A percentile compares a stretch with the other conserved stretches of the same genome.
phyloP scores from a whole-genome alignment of 768 basidiomycete species.

The Rhizopogon vinicolor region DNA sequence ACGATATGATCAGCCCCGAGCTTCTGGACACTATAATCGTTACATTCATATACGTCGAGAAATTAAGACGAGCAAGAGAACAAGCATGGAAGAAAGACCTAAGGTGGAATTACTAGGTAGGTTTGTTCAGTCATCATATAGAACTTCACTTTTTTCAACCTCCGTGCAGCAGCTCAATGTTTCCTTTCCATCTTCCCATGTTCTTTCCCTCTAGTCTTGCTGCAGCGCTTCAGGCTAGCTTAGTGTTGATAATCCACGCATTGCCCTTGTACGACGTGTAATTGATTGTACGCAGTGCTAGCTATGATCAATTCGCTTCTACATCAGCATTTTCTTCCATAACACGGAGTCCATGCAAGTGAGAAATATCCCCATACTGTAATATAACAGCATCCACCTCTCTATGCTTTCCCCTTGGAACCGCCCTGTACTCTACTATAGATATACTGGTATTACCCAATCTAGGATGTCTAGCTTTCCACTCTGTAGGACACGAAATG shows the following conservation, averaged over 20 bases:
- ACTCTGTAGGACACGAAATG: conserved; percentile 30
- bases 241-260: too few species aligned
- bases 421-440: conserved; percentile 10
- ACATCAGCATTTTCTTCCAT: conserved; percentile 50
- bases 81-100: not conserved
- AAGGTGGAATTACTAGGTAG: not conserved
- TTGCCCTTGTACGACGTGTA: too few species aligned
- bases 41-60: conserved; percentile 5
- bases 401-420: conserved; percentile 18
- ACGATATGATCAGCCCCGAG: not conserved
- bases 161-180: not conserved
- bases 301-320: not conserved
- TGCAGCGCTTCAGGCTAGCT: not conserved
- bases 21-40: conserved; percentile 3
- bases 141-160: not conserved
- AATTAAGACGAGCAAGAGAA: conserved; percentile 3
- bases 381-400: conserved; percentile 34
- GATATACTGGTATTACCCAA: conserved; percentile 21
- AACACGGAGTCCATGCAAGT: conserved; percentile 36
- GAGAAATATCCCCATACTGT: conserved; percentile 51
- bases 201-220: not conserved
- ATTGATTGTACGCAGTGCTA: not conserved
- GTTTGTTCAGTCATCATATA: not conserved
- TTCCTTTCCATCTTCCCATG: not conserved
- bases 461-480: conserved; percentile 11